Evolutionary conservation across 192 early-diverging fungal species (phyloP).

Genomic region (Gonapodya prolifera): DNA sequence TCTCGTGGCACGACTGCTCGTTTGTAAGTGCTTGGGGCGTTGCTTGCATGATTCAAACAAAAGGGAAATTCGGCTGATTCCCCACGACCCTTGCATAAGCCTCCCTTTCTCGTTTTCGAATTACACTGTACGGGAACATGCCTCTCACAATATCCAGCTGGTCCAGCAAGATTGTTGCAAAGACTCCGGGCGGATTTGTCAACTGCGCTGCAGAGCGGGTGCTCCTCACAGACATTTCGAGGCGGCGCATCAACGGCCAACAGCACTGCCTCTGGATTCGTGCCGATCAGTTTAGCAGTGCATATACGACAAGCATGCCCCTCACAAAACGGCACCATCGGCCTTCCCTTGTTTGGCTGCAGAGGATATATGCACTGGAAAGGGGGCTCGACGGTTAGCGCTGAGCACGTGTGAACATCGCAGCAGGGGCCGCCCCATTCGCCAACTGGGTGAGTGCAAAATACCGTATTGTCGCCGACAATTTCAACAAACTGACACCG

Average conservation of each 20-base stretch:
- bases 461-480: neutral
- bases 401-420: neutral
- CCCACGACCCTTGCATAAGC: neutral
- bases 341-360: neutral
- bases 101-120: neutral
- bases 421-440: neutral
- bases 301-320: constrained; percentile 14
- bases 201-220: constrained; percentile 12
- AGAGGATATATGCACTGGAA: neutral
- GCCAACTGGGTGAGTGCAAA: neutral
- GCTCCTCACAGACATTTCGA: constrained; percentile 14
- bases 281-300: neutral
- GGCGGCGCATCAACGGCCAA: constrained; percentile 12
- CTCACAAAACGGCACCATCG: constrained; percentile 11
- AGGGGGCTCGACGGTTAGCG: neutral
- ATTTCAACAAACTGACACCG: neutral
- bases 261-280: constrained; percentile 6
- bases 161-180: neutral
- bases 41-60: neutral
- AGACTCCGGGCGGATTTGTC: neutral
- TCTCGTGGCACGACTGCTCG: neutral
- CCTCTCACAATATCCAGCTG: neutral
- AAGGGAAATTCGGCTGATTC: neutral
- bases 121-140: neutral
- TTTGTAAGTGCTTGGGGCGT: neutral